Evolutionary conservation across 176 grass and related monocot genomes (phyloP).

Genomic region (Aegilops umbellulata): DNA sequence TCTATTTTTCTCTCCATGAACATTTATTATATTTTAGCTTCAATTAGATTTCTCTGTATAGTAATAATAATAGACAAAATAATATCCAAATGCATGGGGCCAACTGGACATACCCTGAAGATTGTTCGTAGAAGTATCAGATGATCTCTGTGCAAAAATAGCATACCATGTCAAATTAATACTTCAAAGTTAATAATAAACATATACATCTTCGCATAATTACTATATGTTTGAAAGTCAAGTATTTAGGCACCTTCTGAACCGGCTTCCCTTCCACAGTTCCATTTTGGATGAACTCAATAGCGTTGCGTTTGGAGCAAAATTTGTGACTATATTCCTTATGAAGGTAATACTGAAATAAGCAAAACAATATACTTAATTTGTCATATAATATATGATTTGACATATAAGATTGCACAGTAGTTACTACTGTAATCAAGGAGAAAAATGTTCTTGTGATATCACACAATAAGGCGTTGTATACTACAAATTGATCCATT

Average conservation of each 20-base stretch:
- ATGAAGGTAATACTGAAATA: neutral
- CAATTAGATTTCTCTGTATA: too few species aligned
- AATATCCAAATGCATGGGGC: too few species aligned
- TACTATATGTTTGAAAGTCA: too few species aligned
- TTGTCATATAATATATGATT: neutral
- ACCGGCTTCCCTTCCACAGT: neutral
- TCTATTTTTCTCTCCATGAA: too few species aligned
- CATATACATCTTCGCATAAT: too few species aligned
- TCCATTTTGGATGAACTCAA: neutral
- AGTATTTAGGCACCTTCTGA: neutral
- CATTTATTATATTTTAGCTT: too few species aligned
- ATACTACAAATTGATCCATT: neutral
- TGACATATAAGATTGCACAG: neutral
- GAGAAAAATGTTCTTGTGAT: neutral
- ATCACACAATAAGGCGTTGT: neutral
- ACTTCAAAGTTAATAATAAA: too few species aligned
- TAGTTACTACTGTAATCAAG: neutral
- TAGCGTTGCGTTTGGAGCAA: neutral
- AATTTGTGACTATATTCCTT: neutral
- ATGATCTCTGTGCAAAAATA: too few species aligned
- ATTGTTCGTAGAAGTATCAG: too few species aligned
- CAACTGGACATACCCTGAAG: too few species aligned
- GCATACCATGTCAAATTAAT: too few species aligned
- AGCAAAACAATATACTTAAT: neutral
- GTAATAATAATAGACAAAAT: too few species aligned